phyloP scores from a whole-genome alignment of 2,329 filamentous ascomycete genomes.

The Verticillium albo-atrum region DNA sequence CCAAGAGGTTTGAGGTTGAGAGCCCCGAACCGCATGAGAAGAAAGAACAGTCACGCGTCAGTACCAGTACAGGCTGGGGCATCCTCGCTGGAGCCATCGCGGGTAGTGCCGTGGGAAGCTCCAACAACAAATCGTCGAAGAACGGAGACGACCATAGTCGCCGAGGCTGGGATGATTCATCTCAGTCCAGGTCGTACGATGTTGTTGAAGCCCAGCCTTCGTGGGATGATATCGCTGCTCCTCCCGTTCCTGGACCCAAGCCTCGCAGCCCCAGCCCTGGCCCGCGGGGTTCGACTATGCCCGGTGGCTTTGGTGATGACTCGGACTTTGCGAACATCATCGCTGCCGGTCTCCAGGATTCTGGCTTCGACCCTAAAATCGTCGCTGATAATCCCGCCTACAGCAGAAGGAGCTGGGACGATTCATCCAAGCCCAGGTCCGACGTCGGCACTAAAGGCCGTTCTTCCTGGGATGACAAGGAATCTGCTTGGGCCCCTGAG shows the following conservation, averaged over 20 bases:
- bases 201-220: conserved; percentile 7
- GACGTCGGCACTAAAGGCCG: neutral
- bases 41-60: conserved; percentile 17
- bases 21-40: conserved; percentile 43
- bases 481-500: conserved; percentile 49
- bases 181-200: neutral
- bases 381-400: conserved; percentile 63
- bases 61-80: conserved; percentile 40
- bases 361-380: conserved; percentile 67
- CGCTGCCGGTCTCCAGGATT: conserved; percentile 63
- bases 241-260: conserved; percentile 55
- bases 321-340: conserved; percentile 65
- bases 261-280: conserved; percentile 37
- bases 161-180: neutral
- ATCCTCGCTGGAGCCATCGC: conserved; percentile 46
- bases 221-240: conserved; percentile 37
- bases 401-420: conserved; percentile 1
- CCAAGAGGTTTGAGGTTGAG: conserved; percentile 58
- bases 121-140: conserved; percentile 17
- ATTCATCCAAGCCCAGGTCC: neutral
- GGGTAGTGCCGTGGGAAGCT: conserved; percentile 32
- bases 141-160: neutral
- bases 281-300: conserved; percentile 40
- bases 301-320: conserved; percentile 63
- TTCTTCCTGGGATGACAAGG: conserved; percentile 30